A percentile compares a stretch with the other conserved stretches of the same genome.
Evolutionary conservation across 371 early-diverging fungal genomes (phyloP).

Genomic region (Mortierella sp.): DNA sequence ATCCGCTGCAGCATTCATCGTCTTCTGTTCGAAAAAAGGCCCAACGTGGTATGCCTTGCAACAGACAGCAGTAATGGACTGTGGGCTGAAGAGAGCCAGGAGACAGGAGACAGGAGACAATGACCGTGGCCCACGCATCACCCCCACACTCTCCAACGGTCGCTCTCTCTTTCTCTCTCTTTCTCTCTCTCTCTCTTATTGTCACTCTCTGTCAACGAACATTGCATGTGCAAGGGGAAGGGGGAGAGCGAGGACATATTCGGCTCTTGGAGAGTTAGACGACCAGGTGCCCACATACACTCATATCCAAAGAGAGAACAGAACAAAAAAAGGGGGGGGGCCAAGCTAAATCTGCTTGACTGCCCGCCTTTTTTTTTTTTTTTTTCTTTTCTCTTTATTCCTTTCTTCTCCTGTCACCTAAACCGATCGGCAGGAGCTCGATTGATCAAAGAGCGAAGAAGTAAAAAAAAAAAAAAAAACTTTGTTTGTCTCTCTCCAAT

Average conservation of each 20-base stretch:
- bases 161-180: too few species aligned
- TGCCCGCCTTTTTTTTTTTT: neutral
- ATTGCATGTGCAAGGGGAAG: conserved; percentile 58
- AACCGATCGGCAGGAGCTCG: too few species aligned
- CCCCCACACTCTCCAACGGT: too few species aligned
- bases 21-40: neutral
- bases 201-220: too few species aligned
- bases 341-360: too few species aligned
- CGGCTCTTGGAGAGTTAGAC: too few species aligned
- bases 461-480: conserved; percentile 6
- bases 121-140: too few species aligned
- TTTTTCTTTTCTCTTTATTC: too few species aligned
- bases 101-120: conserved; percentile 7
- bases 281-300: neutral
- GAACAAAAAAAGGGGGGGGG: neutral
- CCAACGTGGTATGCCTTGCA: too few species aligned
- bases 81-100: conserved; percentile 1
- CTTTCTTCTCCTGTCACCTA: too few species aligned
- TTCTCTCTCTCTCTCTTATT: too few species aligned
- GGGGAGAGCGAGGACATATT: neutral
- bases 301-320: neutral
- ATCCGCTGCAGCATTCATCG: neutral
- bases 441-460: too few species aligned
- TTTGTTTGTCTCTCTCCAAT: conserved; percentile 18
- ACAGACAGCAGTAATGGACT: neutral